Conservation (phyloP, 805 yeast genomes). For the Nakazawaea pomicola region DNA sequence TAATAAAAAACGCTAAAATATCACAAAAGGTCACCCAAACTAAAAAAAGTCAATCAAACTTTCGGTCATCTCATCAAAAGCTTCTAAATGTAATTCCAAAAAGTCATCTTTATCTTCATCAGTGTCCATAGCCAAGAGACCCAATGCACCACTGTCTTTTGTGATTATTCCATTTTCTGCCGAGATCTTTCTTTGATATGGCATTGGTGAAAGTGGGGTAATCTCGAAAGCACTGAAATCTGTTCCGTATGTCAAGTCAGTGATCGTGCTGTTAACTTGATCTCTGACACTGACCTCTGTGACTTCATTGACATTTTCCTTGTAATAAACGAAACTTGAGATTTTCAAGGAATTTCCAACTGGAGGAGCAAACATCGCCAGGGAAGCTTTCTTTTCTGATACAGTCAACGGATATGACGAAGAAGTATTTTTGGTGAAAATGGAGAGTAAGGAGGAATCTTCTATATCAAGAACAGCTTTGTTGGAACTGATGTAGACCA, state of each 20-base stretch:
- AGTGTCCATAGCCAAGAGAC: too few species aligned
- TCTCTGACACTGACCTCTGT: neutral
- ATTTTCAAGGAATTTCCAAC: constrained; percentile 12
- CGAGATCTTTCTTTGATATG: constrained; percentile 15
- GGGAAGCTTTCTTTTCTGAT: constrained; percentile 14
- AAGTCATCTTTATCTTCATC: too few species aligned
- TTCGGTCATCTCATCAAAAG: too few species aligned
- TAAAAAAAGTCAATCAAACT: too few species aligned
- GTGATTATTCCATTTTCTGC: constrained; percentile 16
- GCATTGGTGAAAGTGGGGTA: constrained; percentile 7
- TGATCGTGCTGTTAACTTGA: constrained; percentile 15
- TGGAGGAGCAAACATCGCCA: constrained; percentile 13
- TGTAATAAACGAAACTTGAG: constrained; percentile 2
- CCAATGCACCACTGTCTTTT: too few species aligned
- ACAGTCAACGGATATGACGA: constrained; percentile 14
- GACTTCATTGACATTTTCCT: constrained; percentile 10
- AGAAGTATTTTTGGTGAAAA: constrained; percentile 13
- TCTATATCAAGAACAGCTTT: constrained; percentile 9
- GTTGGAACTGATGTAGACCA: constrained; percentile 12
- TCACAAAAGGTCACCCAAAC: too few species aligned
- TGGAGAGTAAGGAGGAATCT: constrained; percentile 7
- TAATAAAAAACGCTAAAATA: too few species aligned
- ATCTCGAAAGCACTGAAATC: constrained; percentile 10
- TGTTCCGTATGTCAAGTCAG: constrained; percentile 11
- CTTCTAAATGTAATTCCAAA: too few species aligned